phyloP scores from a whole-genome alignment of 352 stramenopile species.

The Aphanomyces invadans region DNA sequence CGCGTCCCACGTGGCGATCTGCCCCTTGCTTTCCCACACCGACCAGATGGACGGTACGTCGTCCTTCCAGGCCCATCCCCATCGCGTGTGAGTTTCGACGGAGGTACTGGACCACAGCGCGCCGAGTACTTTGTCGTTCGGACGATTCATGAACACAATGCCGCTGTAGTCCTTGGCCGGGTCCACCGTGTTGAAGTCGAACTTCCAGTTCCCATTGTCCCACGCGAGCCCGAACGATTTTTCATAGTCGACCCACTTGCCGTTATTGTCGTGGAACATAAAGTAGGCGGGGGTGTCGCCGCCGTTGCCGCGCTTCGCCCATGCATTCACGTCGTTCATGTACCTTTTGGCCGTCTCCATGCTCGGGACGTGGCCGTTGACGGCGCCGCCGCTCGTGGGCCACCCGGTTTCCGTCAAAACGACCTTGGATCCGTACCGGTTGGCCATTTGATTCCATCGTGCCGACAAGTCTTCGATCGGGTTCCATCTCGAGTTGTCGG shows the following conservation, averaged over 20 bases:
- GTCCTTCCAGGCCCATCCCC: background rate
- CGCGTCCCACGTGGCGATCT: background rate
- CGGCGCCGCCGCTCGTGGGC: constrained; percentile 34
- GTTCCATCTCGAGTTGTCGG: constrained; percentile 28
- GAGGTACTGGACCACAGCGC: background rate
- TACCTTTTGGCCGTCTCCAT: constrained; percentile 35
- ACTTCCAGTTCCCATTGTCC: constrained; percentile 6
- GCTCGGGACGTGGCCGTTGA: constrained; percentile 35
- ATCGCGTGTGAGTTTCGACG: background rate
- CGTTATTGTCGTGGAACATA: constrained; percentile 14
- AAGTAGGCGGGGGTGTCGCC: constrained; percentile 14
- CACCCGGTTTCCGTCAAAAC: constrained; percentile 49
- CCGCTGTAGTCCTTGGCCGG: background rate
- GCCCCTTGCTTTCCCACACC: background rate
- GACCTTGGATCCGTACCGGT: constrained; percentile 39
- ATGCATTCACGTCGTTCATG: background rate
- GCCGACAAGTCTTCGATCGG: constrained; percentile 41
- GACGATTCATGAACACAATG: background rate
- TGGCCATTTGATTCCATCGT: constrained; percentile 43
- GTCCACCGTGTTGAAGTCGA: constrained; percentile 5
- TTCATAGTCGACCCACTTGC: constrained; percentile 21
- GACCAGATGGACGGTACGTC: background rate
- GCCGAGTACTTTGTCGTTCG: background rate
- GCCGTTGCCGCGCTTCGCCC: constrained; percentile 2
- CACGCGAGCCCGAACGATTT: constrained; percentile 13